phyloP scores from a whole-genome alignment of 306 rosid genomes.

The Gleditsia sinensis region DNA sequence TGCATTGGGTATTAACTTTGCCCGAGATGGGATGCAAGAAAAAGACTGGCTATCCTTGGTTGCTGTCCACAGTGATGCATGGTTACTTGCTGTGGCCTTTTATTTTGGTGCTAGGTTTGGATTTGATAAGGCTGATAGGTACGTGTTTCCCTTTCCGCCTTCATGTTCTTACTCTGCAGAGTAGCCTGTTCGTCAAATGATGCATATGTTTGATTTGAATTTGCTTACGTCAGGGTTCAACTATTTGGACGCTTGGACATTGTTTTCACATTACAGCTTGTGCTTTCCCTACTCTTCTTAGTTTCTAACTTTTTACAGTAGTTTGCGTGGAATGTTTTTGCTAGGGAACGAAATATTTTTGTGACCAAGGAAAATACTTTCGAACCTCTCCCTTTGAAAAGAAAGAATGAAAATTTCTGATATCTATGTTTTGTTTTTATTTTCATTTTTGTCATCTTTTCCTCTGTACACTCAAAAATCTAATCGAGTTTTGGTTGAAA shows the following conservation, averaged over 20 bases:
- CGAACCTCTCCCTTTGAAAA: not conserved
- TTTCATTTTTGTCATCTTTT: too few relatives aligned
- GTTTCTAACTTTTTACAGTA: not conserved
- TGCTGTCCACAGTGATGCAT: slow-evolving; percentile 57
- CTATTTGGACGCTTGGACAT: not conserved
- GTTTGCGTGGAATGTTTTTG: not conserved
- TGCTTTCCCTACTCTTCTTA: not conserved
- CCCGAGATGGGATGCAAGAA: slow-evolving; percentile 59
- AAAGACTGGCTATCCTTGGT: slow-evolving; percentile 59
- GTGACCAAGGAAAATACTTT: not conserved
- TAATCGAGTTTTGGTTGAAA: not conserved
- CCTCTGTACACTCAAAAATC: not conserved
- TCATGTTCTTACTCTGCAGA: not conserved
- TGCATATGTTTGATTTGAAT: not conserved
- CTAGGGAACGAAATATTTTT: not conserved
- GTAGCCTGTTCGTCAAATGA: not conserved
- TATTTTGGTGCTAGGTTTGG: slow-evolving; percentile 56
- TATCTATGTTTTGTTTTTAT: too few relatives aligned
- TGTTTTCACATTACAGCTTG: not conserved
- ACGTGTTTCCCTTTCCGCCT: slow-evolving; percentile 19
- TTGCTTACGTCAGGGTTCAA: slow-evolving; percentile 7
- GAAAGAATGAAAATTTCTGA: not conserved
- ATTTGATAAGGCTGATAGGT: slow-evolving; percentile 55
- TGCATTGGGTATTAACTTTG: slow-evolving; percentile 59
- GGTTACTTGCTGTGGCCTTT: slow-evolving; percentile 56